These are phyloP conservation scores for Fusarium albosuccineum DNA, from an alignment of 2,329 filamentous ascomycete genomes.

Conservation along the genomic window DNA sequence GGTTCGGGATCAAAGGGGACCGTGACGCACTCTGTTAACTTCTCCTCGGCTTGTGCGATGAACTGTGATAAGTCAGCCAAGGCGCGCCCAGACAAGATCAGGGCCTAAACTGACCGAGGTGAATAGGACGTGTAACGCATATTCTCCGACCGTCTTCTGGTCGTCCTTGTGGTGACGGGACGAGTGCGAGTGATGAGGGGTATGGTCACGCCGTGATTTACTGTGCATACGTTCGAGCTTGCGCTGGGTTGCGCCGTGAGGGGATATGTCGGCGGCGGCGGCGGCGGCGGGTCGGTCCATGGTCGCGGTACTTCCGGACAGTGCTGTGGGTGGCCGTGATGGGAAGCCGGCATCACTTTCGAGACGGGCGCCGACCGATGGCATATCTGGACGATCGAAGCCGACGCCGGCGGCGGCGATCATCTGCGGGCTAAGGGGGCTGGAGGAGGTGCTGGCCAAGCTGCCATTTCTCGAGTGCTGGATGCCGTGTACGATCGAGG, in stretches of 20 bases:
- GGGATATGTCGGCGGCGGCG: slow-evolving; percentile 60
- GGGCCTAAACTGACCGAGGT: slow-evolving; percentile 75
- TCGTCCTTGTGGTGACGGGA: slow-evolving; percentile 79
- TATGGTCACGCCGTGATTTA: slow-evolving; percentile 78
- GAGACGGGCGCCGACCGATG: slow-evolving; percentile 58
- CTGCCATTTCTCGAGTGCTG: slow-evolving; percentile 94
- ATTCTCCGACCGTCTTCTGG: slow-evolving; percentile 95
- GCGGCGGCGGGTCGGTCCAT: slow-evolving; percentile 62
- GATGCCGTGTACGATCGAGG: slow-evolving; percentile 96
- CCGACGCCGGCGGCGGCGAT: slow-evolving; percentile 76
- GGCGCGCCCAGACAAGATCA: neutral
- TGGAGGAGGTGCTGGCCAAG: slow-evolving; percentile 81
- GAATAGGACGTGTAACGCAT: slow-evolving; percentile 95
- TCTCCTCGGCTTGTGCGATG: slow-evolving; percentile 95
- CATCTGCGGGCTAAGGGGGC: slow-evolving; percentile 88
- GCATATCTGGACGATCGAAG: slow-evolving; percentile 66
- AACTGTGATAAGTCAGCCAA: slow-evolving; percentile 67
- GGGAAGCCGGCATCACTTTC: slow-evolving; percentile 58
- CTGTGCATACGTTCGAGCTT: slow-evolving; percentile 73
- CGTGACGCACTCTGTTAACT: slow-evolving; percentile 89
- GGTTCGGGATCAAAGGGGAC: slow-evolving; percentile 84
- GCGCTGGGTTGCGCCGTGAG: slow-evolving; percentile 61
- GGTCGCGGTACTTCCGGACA: slow-evolving; percentile 56
- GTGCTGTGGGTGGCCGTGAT: slow-evolving; percentile 61
- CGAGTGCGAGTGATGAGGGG: slow-evolving; percentile 82